A percentile compares a stretch with the other conserved stretches of the same genome.
phyloP scores from a whole-genome alignment of 2,329 filamentous ascomycete species.

The Ascochyta viciae-villosae region DNA sequence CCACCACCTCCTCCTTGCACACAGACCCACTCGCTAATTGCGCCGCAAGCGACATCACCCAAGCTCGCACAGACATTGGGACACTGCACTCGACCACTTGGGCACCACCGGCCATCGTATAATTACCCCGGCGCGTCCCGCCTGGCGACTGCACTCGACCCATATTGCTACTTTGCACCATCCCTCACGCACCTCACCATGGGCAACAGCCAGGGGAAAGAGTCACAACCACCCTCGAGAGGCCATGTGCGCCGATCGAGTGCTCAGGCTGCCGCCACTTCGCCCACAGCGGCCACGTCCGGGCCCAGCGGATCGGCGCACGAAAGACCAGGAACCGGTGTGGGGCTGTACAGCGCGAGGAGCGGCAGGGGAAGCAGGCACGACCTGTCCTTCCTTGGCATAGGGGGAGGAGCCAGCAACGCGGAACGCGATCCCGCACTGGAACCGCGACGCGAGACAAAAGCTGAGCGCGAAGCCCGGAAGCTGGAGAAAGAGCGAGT shows the following conservation, averaged over 20 bases:
- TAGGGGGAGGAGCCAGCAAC: slow-evolving; percentile 58
- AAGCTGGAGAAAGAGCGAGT: slow-evolving; percentile 82
- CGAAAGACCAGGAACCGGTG: slow-evolving; percentile 38
- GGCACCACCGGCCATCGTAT: slow-evolving; percentile 24
- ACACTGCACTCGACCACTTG: slow-evolving; percentile 20
- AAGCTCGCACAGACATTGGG: slow-evolving; percentile 19
- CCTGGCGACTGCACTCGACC: slow-evolving; percentile 16
- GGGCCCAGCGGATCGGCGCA: slow-evolving; percentile 34
- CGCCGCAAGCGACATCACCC: slow-evolving; percentile 21
- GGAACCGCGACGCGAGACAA: slow-evolving; percentile 80
- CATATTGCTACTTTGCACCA: slow-evolving; percentile 11
- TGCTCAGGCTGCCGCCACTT: slow-evolving; percentile 42
- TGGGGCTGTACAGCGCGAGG: slow-evolving; percentile 54
- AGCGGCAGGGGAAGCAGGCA: slow-evolving; percentile 62
- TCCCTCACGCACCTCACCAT: slow-evolving; percentile 32
- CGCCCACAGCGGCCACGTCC: slow-evolving; percentile 29
- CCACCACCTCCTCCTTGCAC: slow-evolving; percentile 5
- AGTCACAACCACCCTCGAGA: slow-evolving; percentile 50
- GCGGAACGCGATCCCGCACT: slow-evolving; percentile 59
- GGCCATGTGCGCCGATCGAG: slow-evolving; percentile 45
- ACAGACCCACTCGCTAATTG: slow-evolving; percentile 22
- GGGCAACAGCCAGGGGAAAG: slow-evolving; percentile 59
- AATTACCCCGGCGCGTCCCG: slow-evolving; percentile 29
- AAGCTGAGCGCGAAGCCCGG: slow-evolving; percentile 87
- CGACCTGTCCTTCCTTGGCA: slow-evolving; percentile 66